phyloP scores from a whole-genome alignment of 129 eudicot species.

The Flaveria brownii region DNA sequence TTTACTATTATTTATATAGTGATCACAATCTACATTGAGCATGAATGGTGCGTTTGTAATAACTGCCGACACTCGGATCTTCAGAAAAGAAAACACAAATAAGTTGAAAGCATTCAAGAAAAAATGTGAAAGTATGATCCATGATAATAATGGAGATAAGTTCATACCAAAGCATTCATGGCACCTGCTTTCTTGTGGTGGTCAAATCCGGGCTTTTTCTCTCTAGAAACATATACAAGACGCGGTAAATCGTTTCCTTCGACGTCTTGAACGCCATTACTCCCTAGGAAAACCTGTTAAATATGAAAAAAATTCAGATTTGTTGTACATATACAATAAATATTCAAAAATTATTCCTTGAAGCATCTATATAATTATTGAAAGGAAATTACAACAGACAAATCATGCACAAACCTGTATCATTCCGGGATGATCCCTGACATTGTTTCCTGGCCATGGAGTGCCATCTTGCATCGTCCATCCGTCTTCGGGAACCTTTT shows the following conservation, averaged over 20 bases:
- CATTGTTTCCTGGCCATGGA: slow-evolving; percentile 84
- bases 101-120: neutral
- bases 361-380: neutral
- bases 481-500: slow-evolving; percentile 81
- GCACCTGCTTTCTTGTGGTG: slow-evolving; percentile 94
- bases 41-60: slow-evolving; percentile 75
- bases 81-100: neutral
- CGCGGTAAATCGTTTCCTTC: slow-evolving; percentile 66
- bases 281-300: slow-evolving; percentile 63
- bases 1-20: slow-evolving; percentile 78
- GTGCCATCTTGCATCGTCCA: slow-evolving; percentile 89
- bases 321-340: neutral
- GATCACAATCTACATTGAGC: slow-evolving; percentile 79
- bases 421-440: slow-evolving; percentile 88
- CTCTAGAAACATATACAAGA: slow-evolving; percentile 74
- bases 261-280: slow-evolving; percentile 51
- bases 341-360: neutral
- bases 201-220: slow-evolving; percentile 77
- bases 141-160: neutral
- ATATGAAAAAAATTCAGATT: neutral
- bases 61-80: slow-evolving; percentile 81
- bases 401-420: slow-evolving; percentile 49
- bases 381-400: neutral
- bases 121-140: neutral
- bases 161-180: slow-evolving; percentile 71